These are phyloP conservation scores for Leccinum subtestaceum DNA, from an alignment of 768 basidiomycete genomes.

Conservation along the genomic window DNA sequence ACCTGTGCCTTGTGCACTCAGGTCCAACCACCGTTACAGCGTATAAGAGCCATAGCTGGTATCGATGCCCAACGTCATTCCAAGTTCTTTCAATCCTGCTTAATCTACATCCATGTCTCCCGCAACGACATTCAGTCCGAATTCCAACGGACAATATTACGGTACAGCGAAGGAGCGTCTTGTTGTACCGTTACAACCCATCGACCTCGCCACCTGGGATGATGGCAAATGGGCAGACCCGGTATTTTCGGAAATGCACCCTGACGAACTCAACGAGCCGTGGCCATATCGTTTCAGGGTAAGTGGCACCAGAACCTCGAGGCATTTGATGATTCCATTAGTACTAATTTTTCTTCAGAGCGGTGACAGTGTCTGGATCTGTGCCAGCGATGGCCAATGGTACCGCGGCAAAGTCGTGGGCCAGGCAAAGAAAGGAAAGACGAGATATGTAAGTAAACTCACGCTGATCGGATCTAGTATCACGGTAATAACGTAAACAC, in stretches of 20 bases:
- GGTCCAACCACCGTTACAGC: not conserved
- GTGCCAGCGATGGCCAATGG: slow-evolving; percentile 51
- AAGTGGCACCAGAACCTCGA: not conserved
- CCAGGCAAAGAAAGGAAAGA: slow-evolving; percentile 42
- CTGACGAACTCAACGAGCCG: slow-evolving; percentile 47
- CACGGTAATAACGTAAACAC: slow-evolving; percentile 1
- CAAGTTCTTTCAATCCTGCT: not conserved
- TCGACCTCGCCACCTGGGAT: slow-evolving; percentile 28
- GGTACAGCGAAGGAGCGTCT: not conserved
- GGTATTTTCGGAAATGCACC: slow-evolving; percentile 26
- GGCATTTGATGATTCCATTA: not conserved
- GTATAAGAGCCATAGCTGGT: slow-evolving; percentile 8
- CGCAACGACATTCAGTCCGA: not conserved
- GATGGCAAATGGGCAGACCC: slow-evolving; percentile 21
- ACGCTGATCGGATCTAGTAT: not conserved
- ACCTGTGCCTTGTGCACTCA: slow-evolving; percentile 14
- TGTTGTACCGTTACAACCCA: slow-evolving; percentile 12
- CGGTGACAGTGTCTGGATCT: slow-evolving; percentile 53
- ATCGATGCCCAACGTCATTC: not conserved
- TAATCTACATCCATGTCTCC: slow-evolving; percentile 3
- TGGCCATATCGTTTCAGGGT: slow-evolving; percentile 52
- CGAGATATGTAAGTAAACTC: slow-evolving; percentile 41
- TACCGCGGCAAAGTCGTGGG: slow-evolving; percentile 47
- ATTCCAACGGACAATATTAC: not conserved
- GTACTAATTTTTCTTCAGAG: slow-evolving; percentile 28